Evolutionary conservation across 768 basidiomycete species (phyloP).

Genomic region (Sistotremastrum suecicum): DNA sequence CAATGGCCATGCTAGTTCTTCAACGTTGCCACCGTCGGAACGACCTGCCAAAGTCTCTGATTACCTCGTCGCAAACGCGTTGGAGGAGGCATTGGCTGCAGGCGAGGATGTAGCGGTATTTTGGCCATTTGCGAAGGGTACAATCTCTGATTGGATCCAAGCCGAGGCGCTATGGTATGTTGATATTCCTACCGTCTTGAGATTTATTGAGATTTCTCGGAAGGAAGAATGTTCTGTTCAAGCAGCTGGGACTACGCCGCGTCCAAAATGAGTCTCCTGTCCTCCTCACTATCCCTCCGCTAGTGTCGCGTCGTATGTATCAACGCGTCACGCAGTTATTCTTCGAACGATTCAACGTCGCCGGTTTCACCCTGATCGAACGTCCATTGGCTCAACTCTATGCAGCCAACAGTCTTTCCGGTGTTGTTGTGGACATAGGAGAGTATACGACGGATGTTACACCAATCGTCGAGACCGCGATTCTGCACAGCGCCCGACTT

Average conservation of each 20-base stretch:
- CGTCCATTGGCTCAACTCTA: constrained; percentile 79
- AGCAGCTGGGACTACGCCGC: constrained; percentile 57
- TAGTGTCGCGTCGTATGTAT: constrained; percentile 50
- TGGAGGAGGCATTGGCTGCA: constrained; percentile 66
- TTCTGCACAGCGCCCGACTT: constrained; percentile 38
- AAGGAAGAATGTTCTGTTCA: constrained; percentile 82
- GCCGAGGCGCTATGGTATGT: constrained; percentile 83
- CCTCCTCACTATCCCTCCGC: constrained; percentile 53
- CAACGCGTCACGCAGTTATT: constrained; percentile 72
- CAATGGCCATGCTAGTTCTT: constrained; percentile 27
- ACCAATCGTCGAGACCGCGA: constrained; percentile 61
- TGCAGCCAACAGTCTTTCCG: constrained; percentile 53
- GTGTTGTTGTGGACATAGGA: constrained; percentile 74
- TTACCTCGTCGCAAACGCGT: constrained; percentile 67
- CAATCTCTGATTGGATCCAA: constrained; percentile 65
- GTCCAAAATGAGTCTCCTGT: constrained; percentile 82
- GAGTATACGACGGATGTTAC: constrained; percentile 63
- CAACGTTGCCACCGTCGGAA: constrained; percentile 32
- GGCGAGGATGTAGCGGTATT: constrained; percentile 63
- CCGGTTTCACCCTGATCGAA: constrained; percentile 67
- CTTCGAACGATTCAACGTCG: constrained; percentile 87
- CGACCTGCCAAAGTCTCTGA: constrained; percentile 48
- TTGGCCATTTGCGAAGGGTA: constrained; percentile 71
- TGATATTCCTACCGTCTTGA: background rate
- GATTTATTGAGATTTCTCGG: background rate